A percentile compares a stretch with the other conserved stretches of the same genome.
These are phyloP conservation scores for Lepidopterella palustris DNA, from an alignment of 495 filamentous ascomycete genomes.

Conservation along the genomic window DNA sequence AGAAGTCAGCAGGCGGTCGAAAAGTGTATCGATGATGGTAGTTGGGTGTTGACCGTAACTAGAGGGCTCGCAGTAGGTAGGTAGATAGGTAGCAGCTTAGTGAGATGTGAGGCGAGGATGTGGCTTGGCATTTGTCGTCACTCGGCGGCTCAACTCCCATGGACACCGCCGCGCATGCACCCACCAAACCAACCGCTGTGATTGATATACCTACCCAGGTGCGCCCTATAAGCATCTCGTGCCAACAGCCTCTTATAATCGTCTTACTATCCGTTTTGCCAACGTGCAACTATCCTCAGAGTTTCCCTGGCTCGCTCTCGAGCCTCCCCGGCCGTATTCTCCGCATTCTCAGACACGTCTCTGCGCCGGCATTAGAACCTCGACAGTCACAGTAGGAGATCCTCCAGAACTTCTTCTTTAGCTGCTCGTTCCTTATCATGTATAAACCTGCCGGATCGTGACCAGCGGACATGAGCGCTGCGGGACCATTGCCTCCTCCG, in stretches of 20 bases:
- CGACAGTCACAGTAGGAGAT: background rate
- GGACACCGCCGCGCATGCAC: background rate
- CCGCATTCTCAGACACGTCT: background rate
- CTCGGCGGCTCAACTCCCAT: slow-evolving; percentile 4
- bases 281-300: background rate
- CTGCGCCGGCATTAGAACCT: background rate
- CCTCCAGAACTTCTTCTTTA: background rate
- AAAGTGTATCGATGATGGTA: background rate
- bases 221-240: too few species aligned
- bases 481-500: background rate
- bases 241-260: too few species aligned
- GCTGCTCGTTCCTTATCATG: background rate
- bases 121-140: background rate
- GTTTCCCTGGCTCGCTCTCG: background rate
- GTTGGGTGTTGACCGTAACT: background rate
- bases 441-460: background rate
- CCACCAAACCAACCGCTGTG: background rate
- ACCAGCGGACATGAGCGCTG: slow-evolving; percentile 4
- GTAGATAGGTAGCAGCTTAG: slow-evolving; percentile 1
- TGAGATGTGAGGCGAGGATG: background rate
- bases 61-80: too few species aligned
- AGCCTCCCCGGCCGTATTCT: background rate
- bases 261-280: too few species aligned
- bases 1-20: background rate
- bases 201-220: too few species aligned